phyloP scores from a whole-genome alignment of 2,329 filamentous ascomycete species.

The Fusarium sacchari region DNA sequence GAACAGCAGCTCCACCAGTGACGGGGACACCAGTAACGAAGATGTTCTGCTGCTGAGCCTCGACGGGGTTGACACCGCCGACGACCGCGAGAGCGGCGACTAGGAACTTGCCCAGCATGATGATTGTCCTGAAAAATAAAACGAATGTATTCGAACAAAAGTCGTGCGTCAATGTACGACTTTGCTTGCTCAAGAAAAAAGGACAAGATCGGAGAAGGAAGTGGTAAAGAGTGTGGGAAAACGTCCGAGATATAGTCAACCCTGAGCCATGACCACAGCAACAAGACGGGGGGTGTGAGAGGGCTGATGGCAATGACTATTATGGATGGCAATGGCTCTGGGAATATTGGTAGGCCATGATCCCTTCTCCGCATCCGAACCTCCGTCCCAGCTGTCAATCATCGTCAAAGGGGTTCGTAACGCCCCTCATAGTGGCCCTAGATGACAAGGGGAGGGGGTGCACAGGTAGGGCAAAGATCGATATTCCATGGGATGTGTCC shows the following conservation, averaged over 20 bases:
- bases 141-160: conserved; percentile 31
- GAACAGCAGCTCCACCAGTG: conserved; percentile 53
- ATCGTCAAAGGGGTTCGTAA: conserved; percentile 38
- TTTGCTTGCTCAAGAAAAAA: conserved; percentile 27
- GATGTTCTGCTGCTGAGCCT: conserved; percentile 40
- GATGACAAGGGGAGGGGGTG: conserved; percentile 39
- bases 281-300: conserved; percentile 17
- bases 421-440: conserved; percentile 27
- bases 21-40: conserved; percentile 54
- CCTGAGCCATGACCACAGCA: conserved; percentile 25
- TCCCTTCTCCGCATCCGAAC: conserved; percentile 38
- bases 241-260: conserved; percentile 26
- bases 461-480: conserved; percentile 27
- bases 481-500: conserved; percentile 26
- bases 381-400: conserved; percentile 33
- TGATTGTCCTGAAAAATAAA: conserved; percentile 24
- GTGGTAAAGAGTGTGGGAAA: conserved; percentile 19
- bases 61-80: conserved; percentile 35
- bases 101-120: conserved; percentile 34
- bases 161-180: conserved; percentile 37
- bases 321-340: conserved; percentile 1
- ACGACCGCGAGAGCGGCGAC: conserved; percentile 42
- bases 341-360: conserved; percentile 11
- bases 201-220: conserved; percentile 16
- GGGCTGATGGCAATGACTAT: neutral